These are phyloP conservation scores for Boletus subluridellus DNA, from an alignment of 1,284 basidiomycete genomes.

Conservation along the genomic window DNA sequence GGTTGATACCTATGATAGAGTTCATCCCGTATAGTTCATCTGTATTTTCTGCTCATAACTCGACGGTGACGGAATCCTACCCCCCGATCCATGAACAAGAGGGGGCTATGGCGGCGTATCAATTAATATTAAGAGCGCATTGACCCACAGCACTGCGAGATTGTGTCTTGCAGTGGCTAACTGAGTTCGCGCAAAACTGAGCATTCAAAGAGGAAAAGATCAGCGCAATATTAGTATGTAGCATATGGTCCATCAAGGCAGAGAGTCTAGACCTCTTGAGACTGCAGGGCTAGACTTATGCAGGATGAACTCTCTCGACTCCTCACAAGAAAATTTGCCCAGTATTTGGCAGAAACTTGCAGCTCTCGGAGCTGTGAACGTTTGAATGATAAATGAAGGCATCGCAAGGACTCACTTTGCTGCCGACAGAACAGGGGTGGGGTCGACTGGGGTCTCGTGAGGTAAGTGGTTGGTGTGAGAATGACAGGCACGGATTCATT, in stretches of 20 bases:
- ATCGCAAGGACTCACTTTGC: constrained; percentile 8
- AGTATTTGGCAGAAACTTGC: not conserved
- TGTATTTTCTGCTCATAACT: not conserved
- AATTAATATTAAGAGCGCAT: constrained; percentile 6
- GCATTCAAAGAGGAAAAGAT: not conserved
- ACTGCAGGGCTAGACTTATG: not conserved
- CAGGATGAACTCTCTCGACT: not conserved
- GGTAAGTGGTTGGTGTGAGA: constrained; percentile 11
- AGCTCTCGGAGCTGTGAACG: constrained; percentile 20
- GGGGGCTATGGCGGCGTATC: constrained; percentile 29
- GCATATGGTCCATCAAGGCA: constrained; percentile 27
- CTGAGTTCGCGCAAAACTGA: not conserved
- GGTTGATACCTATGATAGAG: too few species aligned
- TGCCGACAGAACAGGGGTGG: constrained; percentile 8
- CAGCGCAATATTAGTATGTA: constrained; percentile 1
- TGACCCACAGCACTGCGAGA: constrained; percentile 14
- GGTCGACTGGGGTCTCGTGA: not conserved
- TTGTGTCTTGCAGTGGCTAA: not conserved
- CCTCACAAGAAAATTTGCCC: not conserved
- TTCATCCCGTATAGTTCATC: not conserved
- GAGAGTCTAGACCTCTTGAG: constrained; percentile 12
- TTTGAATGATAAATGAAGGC: constrained; percentile 1
- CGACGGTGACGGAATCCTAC: constrained; percentile 2
- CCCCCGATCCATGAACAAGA: not conserved
- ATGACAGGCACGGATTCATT: constrained; percentile 7